Evolutionary conservation across 164 flowering plant genomes (phyloP).

Genomic region (Echeveria elegans): DNA sequence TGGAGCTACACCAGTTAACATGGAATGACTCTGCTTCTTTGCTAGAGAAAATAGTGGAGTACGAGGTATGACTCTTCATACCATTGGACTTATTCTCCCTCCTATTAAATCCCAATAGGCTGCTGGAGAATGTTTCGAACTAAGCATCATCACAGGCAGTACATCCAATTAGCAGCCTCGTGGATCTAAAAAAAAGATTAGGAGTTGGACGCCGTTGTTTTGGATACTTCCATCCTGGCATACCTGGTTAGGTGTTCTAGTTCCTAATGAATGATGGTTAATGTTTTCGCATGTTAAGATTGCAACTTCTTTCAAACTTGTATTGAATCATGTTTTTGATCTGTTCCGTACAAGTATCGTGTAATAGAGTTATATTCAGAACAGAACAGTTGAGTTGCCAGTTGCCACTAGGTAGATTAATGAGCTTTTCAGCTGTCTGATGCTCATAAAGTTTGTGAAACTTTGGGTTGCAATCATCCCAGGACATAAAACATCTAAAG

Average conservation of each 20-base stretch:
- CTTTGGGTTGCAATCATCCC: background rate
- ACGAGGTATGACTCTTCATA: constrained; percentile 49
- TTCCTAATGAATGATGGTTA: constrained; percentile 3
- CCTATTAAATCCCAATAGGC: background rate
- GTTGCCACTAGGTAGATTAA: background rate
- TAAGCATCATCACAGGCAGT: constrained; percentile 55
- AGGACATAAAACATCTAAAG: background rate
- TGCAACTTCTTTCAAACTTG: background rate
- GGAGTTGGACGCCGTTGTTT: constrained; percentile 95
- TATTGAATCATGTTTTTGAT: background rate
- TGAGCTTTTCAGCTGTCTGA: background rate
- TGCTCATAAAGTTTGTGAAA: background rate
- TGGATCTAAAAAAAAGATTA: constrained; percentile 87
- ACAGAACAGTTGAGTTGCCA: too few species aligned
- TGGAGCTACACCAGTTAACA: constrained; percentile 86
- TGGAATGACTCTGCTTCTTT: constrained; percentile 97
- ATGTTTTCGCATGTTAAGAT: background rate
- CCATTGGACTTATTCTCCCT: background rate
- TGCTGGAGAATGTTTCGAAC: background rate
- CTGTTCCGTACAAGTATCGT: background rate
- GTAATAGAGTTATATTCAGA: background rate
- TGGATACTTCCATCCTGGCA: constrained; percentile 87
- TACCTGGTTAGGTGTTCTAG: constrained; percentile 56
- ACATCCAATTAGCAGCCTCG: constrained; percentile 87
- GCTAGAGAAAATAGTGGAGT: constrained; percentile 88